Conservation (phyloP, 352 stramenopile genomes). For the Globisporangium nodosum region DNA sequence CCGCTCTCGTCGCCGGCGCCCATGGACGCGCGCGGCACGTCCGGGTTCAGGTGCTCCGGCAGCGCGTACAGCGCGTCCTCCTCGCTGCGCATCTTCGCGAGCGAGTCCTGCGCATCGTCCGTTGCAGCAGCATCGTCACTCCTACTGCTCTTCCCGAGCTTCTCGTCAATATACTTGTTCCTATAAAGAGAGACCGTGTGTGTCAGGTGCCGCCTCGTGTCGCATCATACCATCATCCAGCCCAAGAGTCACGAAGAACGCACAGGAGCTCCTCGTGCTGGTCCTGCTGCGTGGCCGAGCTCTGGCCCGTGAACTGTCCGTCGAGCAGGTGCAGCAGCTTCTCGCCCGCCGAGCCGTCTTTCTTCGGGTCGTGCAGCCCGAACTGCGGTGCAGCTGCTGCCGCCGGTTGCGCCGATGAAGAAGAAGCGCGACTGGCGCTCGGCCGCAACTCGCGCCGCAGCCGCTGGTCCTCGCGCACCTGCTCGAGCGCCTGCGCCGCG, state of each 20-base stretch:
- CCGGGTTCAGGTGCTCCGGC: slow-evolving; percentile 45
- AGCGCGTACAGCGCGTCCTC: slow-evolving; percentile 69
- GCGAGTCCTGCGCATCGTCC: slow-evolving; percentile 7
- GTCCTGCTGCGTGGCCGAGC: slow-evolving; percentile 46
- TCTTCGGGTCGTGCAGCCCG: slow-evolving; percentile 73
- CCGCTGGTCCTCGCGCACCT: slow-evolving; percentile 68
- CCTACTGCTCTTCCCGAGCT: slow-evolving; percentile 40
- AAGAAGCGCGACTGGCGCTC: not conserved
- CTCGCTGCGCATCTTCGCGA: slow-evolving; percentile 20
- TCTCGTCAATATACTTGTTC: slow-evolving; percentile 82
- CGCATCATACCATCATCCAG: not conserved
- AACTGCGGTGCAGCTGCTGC: slow-evolving; percentile 22
- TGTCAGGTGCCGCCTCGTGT: too few species aligned
- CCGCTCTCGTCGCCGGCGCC: slow-evolving; percentile 33
- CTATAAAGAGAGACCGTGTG: slow-evolving; percentile 13
- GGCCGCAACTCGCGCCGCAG: slow-evolving; percentile 26
- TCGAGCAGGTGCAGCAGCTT: slow-evolving; percentile 73
- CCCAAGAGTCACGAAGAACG: slow-evolving; percentile 1
- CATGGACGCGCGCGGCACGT: slow-evolving; percentile 27
- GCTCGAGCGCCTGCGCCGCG: slow-evolving; percentile 48
- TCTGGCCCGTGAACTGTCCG: slow-evolving; percentile 79
- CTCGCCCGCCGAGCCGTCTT: slow-evolving; percentile 53
- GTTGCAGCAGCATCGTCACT: not conserved
- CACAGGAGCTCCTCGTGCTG: slow-evolving; percentile 74
- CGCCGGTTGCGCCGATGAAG: slow-evolving; percentile 5